A percentile compares a stretch with the other conserved stretches of the same genome.
phyloP scores from a whole-genome alignment of 257 asterid species.

The Nyctanthes arbortristis region DNA sequence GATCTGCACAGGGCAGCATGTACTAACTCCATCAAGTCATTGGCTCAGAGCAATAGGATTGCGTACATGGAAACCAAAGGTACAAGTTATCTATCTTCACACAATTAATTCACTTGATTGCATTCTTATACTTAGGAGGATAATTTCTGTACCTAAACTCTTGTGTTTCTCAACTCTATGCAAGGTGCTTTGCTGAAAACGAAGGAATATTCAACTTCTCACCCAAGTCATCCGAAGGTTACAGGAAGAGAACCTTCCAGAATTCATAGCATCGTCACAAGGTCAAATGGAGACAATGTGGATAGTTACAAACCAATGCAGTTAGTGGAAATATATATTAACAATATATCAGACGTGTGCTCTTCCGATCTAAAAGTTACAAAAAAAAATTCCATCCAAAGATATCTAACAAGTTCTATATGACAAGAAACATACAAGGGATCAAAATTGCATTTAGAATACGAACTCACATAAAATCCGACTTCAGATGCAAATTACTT shows the following conservation, averaged over 20 bases:
- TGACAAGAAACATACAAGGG: too few relatives aligned
- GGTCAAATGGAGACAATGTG: neutral
- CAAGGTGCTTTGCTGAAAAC: too few relatives aligned
- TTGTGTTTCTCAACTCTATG: too few relatives aligned
- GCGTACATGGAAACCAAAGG: too few relatives aligned
- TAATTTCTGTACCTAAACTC: too few relatives aligned
- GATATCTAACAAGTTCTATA: too few relatives aligned
- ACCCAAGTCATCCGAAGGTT: conserved; percentile 6
- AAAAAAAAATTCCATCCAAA: neutral
- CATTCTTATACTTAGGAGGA: conserved; percentile 7
- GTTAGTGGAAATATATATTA: conserved; percentile 66
- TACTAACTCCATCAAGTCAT: too few relatives aligned
- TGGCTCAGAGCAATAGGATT: too few relatives aligned
- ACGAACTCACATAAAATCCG: neutral
- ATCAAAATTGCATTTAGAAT: conserved; percentile 1
- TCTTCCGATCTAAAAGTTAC: too few relatives aligned
- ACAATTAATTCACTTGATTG: neutral
- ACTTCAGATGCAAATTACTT: conserved; percentile 7
- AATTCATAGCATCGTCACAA: too few relatives aligned
- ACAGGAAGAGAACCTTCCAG: neutral
- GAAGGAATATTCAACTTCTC: conserved; percentile 4
- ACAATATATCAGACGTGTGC: conserved; percentile 7
- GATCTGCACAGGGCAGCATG: too few relatives aligned
- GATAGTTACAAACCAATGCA: conserved; percentile 67
- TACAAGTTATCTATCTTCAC: neutral